Conservation (phyloP, 306 rosid species). For the Alnus rubra region DNA sequence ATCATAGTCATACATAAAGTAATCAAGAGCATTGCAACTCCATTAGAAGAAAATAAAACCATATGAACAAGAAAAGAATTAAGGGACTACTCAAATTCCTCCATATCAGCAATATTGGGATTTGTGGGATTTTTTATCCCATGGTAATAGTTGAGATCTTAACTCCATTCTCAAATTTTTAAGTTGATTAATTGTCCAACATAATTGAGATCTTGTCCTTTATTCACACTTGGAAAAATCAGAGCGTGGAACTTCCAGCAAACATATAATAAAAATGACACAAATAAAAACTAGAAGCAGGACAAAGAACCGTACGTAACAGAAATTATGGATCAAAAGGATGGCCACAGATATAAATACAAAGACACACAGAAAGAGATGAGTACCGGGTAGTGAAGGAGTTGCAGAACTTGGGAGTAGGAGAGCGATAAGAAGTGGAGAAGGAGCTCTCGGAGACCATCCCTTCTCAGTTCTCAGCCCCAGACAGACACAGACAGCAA, state of each 20-base stretch:
- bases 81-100: background rate
- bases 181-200: background rate
- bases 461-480: background rate
- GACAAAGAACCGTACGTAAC: background rate
- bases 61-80: background rate
- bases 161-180: background rate
- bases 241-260: background rate
- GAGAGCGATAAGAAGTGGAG: conserved; percentile 55
- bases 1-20: background rate
- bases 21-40: background rate
- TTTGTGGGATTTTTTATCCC: background rate
- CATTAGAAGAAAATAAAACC: background rate
- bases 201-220: background rate
- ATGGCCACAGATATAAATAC: too few relatives aligned
- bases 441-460: conserved; percentile 69
- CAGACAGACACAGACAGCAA: background rate
- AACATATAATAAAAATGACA: background rate
- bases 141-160: background rate
- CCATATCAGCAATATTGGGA: background rate
- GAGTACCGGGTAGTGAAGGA: conserved; percentile 80
- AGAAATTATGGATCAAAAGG: too few relatives aligned
- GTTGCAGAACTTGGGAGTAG: conserved; percentile 65
- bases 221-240: background rate
- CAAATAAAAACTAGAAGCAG: background rate
- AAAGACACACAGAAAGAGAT: background rate